Base-by-base conservation (phyloP, 306 rosid genomes). In the Malus sieversii region DNA sequence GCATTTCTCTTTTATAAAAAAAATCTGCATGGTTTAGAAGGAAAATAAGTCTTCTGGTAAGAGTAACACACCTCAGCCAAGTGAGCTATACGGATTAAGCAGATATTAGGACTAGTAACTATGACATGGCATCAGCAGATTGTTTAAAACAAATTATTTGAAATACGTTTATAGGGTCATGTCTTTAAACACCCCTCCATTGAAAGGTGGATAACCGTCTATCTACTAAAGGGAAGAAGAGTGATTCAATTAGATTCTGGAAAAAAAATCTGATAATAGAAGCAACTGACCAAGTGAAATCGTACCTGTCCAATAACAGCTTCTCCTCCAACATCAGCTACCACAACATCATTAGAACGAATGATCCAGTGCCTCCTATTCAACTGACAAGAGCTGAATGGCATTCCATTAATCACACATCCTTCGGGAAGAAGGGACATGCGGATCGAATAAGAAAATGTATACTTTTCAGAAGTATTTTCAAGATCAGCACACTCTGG, bases 221-320 rank as follows among this genome's bases (percentile, higher is more conserved):
- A 30, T 66, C 27, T 10, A 53, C 27, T 18, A 44, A 5, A 45
- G 30, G 11, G n/a, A n/a, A 77, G 48, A 25, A 44, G 30, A 52
- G 60, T 20, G 40, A 7, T 19, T 6, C 29, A 33, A 18, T 25
- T 29, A 44, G 18, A 40, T 12, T 32, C 6, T 19, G 33, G 53
- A 66, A 35, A 0, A 35, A 32, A 1, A 75, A 23, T 3, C 23
- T 0, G 4, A 70, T 19, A 23, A 64, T 18, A 32, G 38, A 22
- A 16, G 30, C 46, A 62, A 64, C 35, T 16, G 68, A 63, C 59
- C 7, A 27, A 4, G 27, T 32, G 9, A 70, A 63, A 64, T 70
- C 10, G n/a, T 77, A 93, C 97, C 98, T 84, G 22, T 62, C 98
- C 97, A 67, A 92, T 84, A 59, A 92, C 98, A 65, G 95, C 98